Percentiles rank a stretch among this genome's conserved stretches.
phyloP scores from a whole-genome alignment of 768 basidiomycete species.

The Infundibulicybe gibba region DNA sequence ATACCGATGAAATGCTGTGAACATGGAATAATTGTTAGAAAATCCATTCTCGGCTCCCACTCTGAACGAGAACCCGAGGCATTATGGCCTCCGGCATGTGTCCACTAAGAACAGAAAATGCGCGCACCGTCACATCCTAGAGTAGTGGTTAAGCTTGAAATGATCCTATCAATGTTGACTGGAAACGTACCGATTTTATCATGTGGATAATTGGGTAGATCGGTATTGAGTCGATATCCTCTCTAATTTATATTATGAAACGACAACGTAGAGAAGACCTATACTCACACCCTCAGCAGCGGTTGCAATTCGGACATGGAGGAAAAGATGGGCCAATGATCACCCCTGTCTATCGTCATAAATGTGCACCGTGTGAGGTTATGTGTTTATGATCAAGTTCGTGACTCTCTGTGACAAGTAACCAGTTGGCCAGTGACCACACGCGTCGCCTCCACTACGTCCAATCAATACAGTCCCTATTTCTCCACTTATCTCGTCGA shows the following conservation, averaged over 20 bases:
- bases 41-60: background rate
- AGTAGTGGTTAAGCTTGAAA: background rate
- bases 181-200: slow-evolving; percentile 55
- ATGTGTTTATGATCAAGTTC: slow-evolving; percentile 1
- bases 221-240: slow-evolving; percentile 51
- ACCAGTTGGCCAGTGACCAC: too few relatives aligned
- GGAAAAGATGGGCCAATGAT: background rate
- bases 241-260: slow-evolving; percentile 22
- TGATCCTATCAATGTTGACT: background rate
- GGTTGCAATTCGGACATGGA: slow-evolving; percentile 37
- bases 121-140: slow-evolving; percentile 61
- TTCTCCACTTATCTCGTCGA: too few relatives aligned
- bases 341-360: background rate
- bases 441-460: too few relatives aligned
- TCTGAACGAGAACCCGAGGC: background rate
- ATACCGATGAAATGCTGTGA: slow-evolving; percentile 67
- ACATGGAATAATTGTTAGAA: background rate
- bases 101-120: background rate
- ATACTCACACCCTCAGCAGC: slow-evolving; percentile 35
- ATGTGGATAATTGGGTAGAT: slow-evolving; percentile 84
- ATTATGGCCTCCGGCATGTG: background rate
- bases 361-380: background rate
- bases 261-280: slow-evolving; percentile 1
- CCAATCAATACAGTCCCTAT: too few relatives aligned
- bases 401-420: too few relatives aligned